Conservation (phyloP, 805 yeast species). For the Metschnikowia aberdeeniae region DNA sequence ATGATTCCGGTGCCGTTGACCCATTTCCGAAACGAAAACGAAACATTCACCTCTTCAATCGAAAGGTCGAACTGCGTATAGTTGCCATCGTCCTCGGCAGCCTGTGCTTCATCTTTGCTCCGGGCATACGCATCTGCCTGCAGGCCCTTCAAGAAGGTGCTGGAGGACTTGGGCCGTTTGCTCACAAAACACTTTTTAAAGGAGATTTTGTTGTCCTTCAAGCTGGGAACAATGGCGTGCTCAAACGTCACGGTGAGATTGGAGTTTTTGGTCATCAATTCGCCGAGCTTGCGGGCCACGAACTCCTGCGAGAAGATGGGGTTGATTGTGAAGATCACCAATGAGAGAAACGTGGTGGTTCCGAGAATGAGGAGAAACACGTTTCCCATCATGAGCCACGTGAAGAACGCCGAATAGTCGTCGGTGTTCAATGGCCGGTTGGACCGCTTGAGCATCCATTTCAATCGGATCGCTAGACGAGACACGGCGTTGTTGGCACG, state of each 20-base stretch:
- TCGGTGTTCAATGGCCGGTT: slow-evolving; percentile 88
- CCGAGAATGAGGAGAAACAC: slow-evolving; percentile 74
- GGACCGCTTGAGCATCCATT: slow-evolving; percentile 73
- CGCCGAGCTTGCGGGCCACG: slow-evolving; percentile 78
- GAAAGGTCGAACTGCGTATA: slow-evolving; percentile 94
- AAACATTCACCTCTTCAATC: slow-evolving; percentile 76
- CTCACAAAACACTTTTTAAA: slow-evolving; percentile 84
- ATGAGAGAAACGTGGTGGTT: slow-evolving; percentile 88
- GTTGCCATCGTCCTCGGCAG: slow-evolving; percentile 72
- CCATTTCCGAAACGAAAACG: slow-evolving; percentile 83
- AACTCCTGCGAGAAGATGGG: slow-evolving; percentile 87
- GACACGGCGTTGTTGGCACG: slow-evolving; percentile 28
- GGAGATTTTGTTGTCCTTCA: slow-evolving; percentile 83
- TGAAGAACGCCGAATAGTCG: slow-evolving; percentile 82
- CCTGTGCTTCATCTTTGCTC: slow-evolving; percentile 23
- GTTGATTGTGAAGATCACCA: slow-evolving; percentile 70
- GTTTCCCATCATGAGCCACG: slow-evolving; percentile 91
- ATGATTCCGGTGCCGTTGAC: slow-evolving; percentile 84
- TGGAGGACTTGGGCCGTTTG: slow-evolving; percentile 63
- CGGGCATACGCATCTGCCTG: slow-evolving; percentile 67
- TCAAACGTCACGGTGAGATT: slow-evolving; percentile 84
- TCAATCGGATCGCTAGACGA: slow-evolving; percentile 38
- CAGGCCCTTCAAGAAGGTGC: slow-evolving; percentile 62
- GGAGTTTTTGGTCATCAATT: slow-evolving; percentile 76
- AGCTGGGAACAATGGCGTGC: slow-evolving; percentile 89